These are phyloP conservation scores for Sclerotinia glacialis DNA, from an alignment of 2,329 filamentous ascomycete genomes.

Conservation along the genomic window DNA sequence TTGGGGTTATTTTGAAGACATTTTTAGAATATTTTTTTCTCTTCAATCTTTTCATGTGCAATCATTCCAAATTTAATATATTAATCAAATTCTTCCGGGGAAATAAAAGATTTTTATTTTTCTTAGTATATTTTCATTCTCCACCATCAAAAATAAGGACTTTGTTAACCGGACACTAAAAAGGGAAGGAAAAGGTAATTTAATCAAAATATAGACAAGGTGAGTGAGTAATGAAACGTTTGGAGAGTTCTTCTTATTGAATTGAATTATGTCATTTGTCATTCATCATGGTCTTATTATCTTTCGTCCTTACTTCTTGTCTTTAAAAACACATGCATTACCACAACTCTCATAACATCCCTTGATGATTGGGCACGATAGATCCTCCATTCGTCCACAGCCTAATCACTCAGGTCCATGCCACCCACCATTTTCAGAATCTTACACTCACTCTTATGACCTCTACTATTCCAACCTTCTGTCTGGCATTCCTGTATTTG, in stretches of 20 bases:
- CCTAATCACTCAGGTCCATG: slow-evolving; percentile 1
- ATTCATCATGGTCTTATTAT: background rate
- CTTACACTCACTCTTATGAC: slow-evolving; percentile 37
- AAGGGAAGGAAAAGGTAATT: background rate
- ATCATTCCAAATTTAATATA: too few species aligned
- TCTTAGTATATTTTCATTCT: too few species aligned
- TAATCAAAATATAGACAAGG: background rate
- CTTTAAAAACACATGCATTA: background rate
- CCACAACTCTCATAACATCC: background rate
- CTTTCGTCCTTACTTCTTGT: background rate
- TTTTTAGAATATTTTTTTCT: too few species aligned
- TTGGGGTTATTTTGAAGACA: too few species aligned
- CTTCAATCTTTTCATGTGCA: too few species aligned
- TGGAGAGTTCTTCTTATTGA: background rate
- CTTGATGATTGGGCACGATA: background rate
- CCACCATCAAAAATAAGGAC: too few species aligned
- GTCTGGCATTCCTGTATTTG: slow-evolving; percentile 33
- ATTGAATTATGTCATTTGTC: background rate
- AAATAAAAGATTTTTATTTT: too few species aligned
- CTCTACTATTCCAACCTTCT: slow-evolving; percentile 33
- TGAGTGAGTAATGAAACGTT: background rate
- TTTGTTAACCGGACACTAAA: background rate
- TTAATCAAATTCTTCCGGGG: too few species aligned
- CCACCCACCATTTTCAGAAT: slow-evolving; percentile 28
- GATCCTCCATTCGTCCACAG: background rate